A percentile compares a stretch with the other conserved stretches of the same genome.
Conservation (phyloP, 331 rosid species). For the Ulmus americana region DNA sequence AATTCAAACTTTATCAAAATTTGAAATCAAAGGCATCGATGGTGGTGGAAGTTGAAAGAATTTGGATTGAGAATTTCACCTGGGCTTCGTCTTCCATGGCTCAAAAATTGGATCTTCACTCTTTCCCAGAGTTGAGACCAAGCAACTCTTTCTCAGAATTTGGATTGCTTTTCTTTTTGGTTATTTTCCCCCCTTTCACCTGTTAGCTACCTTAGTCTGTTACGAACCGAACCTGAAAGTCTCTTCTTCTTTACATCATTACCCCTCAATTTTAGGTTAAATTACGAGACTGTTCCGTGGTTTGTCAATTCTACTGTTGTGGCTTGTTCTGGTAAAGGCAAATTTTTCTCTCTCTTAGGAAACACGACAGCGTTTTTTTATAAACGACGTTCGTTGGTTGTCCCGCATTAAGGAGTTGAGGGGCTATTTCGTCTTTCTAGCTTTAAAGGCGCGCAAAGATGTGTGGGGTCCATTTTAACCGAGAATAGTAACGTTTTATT, state of each 20-base stretch:
- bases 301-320: not conserved
- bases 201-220: conserved; percentile 16
- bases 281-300: conserved; percentile 17
- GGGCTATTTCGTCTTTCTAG: conserved; percentile 10
- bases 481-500: not conserved
- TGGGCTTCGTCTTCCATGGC: conserved; percentile 37
- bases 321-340: not conserved
- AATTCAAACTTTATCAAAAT: not conserved
- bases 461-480: conserved; percentile 6
- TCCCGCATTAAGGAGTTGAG: too few species aligned
- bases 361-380: not conserved
- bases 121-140: too few species aligned
- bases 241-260: not conserved
- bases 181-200: conserved; percentile 10
- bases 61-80: conserved; percentile 19
- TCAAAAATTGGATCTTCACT: not conserved
- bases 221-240: conserved; percentile 23
- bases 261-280: conserved; percentile 5
- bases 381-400: conserved; percentile 5
- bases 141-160: not conserved
- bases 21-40: not conserved
- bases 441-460: conserved; percentile 11
- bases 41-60: not conserved
- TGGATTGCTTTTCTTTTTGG: not conserved
- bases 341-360: not conserved